Evolutionary conservation across 345 rosid species (phyloP), one percentile per base, ranked within the genome.

Genomic region (Trapa incisa): DNA sequence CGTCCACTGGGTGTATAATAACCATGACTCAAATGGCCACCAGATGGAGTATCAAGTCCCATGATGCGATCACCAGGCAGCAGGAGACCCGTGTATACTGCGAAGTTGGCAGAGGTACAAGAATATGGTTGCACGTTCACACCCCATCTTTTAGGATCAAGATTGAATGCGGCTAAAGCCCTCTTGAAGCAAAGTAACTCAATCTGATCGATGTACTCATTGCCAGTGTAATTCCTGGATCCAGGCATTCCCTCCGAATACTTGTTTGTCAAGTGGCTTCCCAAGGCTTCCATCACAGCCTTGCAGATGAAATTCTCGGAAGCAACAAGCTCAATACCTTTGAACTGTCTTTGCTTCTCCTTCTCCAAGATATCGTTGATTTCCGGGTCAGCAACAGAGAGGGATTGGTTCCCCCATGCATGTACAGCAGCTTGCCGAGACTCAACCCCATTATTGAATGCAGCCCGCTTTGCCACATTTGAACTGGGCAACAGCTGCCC

Each of bases 11-110:
- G 91, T 0, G 80, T 87, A 71, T 82, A 83, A 69, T 89, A 94
- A 0, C 99, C 96, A 29, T 94, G 99, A 74, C 99, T 91, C 84
- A 87, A 68, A 76, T 94, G 95, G n/a, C 99, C 96, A 2, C 99
- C 99, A 0, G 99, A 94, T 5, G 96, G 97, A 5, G 97, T 77
- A 81, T 94, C 99, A 69, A 94, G 76, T 65, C 99, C 99, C 97
- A 94, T 91, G 53, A 94, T 91, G 71, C 97, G 76, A 74, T 91
- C 99, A 66, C 95, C 95, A 0, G 95, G 95, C 53, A 80, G 70
- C 69, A 91, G 79, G 64, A 91, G 82, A 14, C 93, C 96, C 0
- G 99, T 89, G 67, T 85, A 94, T 10, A 94, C 99, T 0, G 97
- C 95, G 8, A 94, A 91, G 73, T 94, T 94, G 0, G 99, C 97